Base-by-base conservation (phyloP, 768 basidiomycete species). In the Nevesoporus exiguus region DNA sequence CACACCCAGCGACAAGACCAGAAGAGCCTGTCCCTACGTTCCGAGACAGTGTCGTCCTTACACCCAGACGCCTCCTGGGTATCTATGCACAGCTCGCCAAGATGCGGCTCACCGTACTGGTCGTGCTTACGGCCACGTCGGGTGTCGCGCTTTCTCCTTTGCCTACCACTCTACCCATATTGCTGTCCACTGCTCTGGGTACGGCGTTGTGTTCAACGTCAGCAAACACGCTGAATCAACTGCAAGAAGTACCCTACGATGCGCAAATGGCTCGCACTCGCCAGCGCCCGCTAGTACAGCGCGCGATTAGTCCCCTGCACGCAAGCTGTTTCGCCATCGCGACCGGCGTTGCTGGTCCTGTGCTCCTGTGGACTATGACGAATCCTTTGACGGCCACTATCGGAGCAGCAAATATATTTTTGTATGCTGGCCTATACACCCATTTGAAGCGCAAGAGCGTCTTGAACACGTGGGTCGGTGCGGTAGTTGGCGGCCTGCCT, bases 261-360 rank as follows among this genome's bases (percentile, higher is more conserved):
- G 95, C 97, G 0, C 97, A 99, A 67, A 98, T 98, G 87, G 79
- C 85, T 0, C 83, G 97, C 43, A 98, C 97, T 0, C 82, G 95
- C 29, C 85, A 78, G 51, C 77, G 97, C 17, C 94, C 96, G 0
- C 81, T 99, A 24, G 93, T 93, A 2, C 83, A 90, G 17, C 77
- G 87, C 30, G 85, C 86, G n/a, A 84, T 98, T 58, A 83, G 83
- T 2, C 89, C 95, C 0, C 67, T 88, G 14, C 96, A 98, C 68
- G 94, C 93, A 1, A 76, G 85, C 1, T 76, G 77, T 10, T 98
- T 98, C 61, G 97, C 89, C 0, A 47, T 80, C 0, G 77, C 71
- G 5, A 91, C 93, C 3, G 95, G 94, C 17, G 47, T 90, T 25
- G 77, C 85, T 0, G 97, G 97, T 0, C 85, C 90, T 15, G 78